Conservation (phyloP, 345 rosid genomes). For the Eutrema heterophyllum region DNA sequence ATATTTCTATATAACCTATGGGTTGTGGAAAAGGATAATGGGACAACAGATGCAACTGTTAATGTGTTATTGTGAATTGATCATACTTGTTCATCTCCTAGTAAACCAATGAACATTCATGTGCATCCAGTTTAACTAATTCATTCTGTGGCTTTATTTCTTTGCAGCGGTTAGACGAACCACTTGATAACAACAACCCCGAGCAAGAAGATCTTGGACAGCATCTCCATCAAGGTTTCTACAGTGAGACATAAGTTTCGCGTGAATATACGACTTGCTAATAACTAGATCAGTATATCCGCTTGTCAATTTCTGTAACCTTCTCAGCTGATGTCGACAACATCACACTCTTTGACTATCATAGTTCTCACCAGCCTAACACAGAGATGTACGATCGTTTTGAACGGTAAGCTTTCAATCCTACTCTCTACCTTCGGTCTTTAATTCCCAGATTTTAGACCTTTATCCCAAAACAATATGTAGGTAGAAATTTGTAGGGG, state of each 20-base stretch:
- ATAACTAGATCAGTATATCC: neutral
- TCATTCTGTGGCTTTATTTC: neutral
- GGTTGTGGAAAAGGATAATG: too few relatives aligned
- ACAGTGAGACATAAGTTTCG: neutral
- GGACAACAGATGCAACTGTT: too few relatives aligned
- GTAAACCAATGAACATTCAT: neutral
- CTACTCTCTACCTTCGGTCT: neutral
- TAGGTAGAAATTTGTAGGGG: too few relatives aligned
- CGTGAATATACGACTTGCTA: neutral
- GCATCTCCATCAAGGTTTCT: conserved; percentile 67
- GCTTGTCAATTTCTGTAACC: conserved; percentile 12
- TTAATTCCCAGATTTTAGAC: too few relatives aligned
- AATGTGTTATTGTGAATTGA: neutral
- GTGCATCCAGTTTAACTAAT: conserved; percentile 4
- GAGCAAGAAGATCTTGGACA: conserved; percentile 41
- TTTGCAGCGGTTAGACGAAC: conserved; percentile 63
- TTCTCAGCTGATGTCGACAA: conserved; percentile 62
- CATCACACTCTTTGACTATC: conserved; percentile 62
- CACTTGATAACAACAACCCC: conserved; percentile 26
- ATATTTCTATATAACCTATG: too few relatives aligned
- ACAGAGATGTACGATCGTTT: conserved; percentile 45
- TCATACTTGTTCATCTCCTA: neutral
- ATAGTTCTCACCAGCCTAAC: conserved; percentile 48
- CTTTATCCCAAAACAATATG: too few relatives aligned
- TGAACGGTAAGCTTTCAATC: conserved; percentile 47